Conservation (phyloP, 2,329 filamentous ascomycete species). For the Penicillium sp. region DNA sequence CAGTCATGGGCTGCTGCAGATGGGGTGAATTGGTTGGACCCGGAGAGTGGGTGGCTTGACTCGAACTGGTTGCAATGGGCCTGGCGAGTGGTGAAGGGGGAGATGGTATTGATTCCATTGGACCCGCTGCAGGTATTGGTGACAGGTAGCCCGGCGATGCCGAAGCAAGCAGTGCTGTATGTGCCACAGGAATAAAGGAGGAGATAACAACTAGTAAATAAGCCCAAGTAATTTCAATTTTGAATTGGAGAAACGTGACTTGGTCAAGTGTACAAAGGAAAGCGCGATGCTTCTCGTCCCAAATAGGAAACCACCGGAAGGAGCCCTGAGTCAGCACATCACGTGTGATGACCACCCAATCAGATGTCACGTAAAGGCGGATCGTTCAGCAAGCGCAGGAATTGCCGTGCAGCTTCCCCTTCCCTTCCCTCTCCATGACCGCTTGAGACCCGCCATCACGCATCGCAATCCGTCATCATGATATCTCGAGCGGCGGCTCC, state of each 20-base stretch:
- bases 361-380: conserved; percentile 40
- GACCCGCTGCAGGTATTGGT: conserved; percentile 39
- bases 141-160: conserved; percentile 27
- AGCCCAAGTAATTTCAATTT: too few relatives aligned
- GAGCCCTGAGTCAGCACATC: conserved; percentile 26
- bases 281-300: neutral
- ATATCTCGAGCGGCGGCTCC: conserved; percentile 52
- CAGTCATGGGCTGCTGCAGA: conserved; percentile 9
- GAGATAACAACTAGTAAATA: neutral
- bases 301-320: conserved; percentile 8
- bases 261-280: too few relatives aligned
- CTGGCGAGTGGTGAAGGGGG: conserved; percentile 46
- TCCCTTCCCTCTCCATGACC: conserved; percentile 29
- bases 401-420: conserved; percentile 38
- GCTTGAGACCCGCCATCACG: conserved; percentile 29
- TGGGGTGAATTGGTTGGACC: conserved; percentile 22
- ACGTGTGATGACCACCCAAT: conserved; percentile 42
- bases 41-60: conserved; percentile 42
- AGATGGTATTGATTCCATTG: conserved; percentile 40
- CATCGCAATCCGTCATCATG: conserved; percentile 47
- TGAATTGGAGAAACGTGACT: too few relatives aligned
- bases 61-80: conserved; percentile 48
- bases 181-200: conserved; percentile 33
- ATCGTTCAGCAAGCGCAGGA: conserved; percentile 46
- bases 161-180: conserved; percentile 42